Evolutionary conservation across 805 yeast species (phyloP), one percentile per base, ranked within the genome.

Genomic region (Spathaspora sp.): DNA sequence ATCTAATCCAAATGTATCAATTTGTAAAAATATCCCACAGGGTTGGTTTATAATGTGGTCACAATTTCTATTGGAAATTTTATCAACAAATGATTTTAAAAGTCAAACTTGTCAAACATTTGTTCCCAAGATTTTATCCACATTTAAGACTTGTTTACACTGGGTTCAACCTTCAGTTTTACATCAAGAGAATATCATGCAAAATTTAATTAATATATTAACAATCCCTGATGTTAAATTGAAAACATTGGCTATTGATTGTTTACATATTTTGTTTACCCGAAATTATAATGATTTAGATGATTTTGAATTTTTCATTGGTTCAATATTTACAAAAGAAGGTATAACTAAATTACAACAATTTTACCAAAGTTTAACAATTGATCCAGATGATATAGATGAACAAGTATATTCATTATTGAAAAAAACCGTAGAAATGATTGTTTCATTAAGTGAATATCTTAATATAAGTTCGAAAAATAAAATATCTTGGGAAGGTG

Each of bases 381-480:
- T 85, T 2, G 81, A 82, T 54, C 82, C 89, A 0, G 84, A 85
- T 53, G 89, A 85, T 60, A 77, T 91, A 19, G 92, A 88, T 60
- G 97, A 91, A 59, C 81, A 80, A 51, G 77, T 81, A 35, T 94
- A 94, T 65, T 85, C 96, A 1, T 78, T 93, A 52, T 70, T 89
- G 55, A 94, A 94, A 65, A 93, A 93, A 69, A 79, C 93, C 14
- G 97, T 92, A 4, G 99, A 94, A 64, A 87, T 93, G 89, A 82
- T 92, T 32, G 96, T 94, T 20, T 87, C 91, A 0, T 71, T 90
- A 48, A 87, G 94, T 55, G 96, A 89, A 59, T 87, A 86, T 61
- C 76, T 92, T 53, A 86, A 81, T 56, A 74, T 79, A 4, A 72
- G 72, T 32, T 57, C 64, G 19, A 72, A 71, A 49, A 44, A 44